Evolutionary conservation across 768 basidiomycete species (phyloP).

Genomic region (Hemileccinum impolitum): DNA sequence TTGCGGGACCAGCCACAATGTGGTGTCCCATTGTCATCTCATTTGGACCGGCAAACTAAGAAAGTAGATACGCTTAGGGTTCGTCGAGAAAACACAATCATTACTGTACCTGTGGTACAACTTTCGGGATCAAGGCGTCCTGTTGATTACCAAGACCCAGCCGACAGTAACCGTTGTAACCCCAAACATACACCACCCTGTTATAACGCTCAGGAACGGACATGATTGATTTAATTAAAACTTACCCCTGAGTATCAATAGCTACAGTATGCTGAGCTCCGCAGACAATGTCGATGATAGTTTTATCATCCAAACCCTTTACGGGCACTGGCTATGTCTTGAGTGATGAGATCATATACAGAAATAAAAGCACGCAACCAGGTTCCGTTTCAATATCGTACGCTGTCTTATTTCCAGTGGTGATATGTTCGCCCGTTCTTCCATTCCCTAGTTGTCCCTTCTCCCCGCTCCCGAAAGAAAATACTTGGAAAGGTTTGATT

Average conservation of each 20-base stretch:
- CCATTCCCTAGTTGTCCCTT: slow-evolving; percentile 94
- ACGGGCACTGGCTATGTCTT: slow-evolving; percentile 54
- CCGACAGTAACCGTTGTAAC: slow-evolving; percentile 88
- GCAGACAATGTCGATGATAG: slow-evolving; percentile 77
- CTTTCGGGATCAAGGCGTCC: slow-evolving; percentile 74
- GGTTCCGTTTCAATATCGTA: slow-evolving; percentile 77
- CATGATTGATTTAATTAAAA: neutral
- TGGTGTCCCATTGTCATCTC: slow-evolving; percentile 55
- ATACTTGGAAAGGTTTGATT: slow-evolving; percentile 49
- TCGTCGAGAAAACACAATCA: slow-evolving; percentile 1
- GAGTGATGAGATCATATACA: slow-evolving; percentile 1
- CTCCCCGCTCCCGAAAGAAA: slow-evolving; percentile 87
- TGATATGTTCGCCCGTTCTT: slow-evolving; percentile 87
- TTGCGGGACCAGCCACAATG: slow-evolving; percentile 79
- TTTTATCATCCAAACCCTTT: slow-evolving; percentile 71
- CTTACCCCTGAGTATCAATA: slow-evolving; percentile 71
- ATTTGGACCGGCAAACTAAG: slow-evolving; percentile 72
- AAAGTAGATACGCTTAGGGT: neutral
- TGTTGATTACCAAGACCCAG: slow-evolving; percentile 85
- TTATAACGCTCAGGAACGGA: slow-evolving; percentile 7
- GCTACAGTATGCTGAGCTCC: slow-evolving; percentile 88
- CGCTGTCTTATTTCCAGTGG: slow-evolving; percentile 78
- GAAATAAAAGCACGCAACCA: slow-evolving; percentile 39
- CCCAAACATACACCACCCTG: slow-evolving; percentile 82
- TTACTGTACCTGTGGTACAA: slow-evolving; percentile 67